Percentiles rank a stretch among this genome's conserved stretches.
These are phyloP conservation scores for Logfia minima DNA, from an alignment of 129 eudicot species.

Conservation along the genomic window DNA sequence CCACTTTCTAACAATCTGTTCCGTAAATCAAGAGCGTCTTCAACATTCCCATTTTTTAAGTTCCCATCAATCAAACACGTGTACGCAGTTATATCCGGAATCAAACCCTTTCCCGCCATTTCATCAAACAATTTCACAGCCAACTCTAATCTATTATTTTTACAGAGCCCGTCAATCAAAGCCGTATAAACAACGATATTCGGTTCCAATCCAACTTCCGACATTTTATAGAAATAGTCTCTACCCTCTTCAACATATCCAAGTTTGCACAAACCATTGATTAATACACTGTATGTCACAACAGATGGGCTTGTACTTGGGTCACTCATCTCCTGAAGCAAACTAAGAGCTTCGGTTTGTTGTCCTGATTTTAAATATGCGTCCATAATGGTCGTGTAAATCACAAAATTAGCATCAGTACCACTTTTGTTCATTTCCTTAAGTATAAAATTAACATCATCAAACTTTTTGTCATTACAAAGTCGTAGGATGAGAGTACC, in stretches of 20 bases:
- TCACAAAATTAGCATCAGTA: conserved; percentile 48
- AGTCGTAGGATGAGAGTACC: conserved; percentile 75
- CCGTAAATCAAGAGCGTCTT: conserved; percentile 59
- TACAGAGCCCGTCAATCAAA: conserved; percentile 77
- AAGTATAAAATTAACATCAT: conserved; percentile 57
- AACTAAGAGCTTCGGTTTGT: conserved; percentile 50
- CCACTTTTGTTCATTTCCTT: conserved; percentile 63
- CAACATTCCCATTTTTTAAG: conserved; percentile 62
- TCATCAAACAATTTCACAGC: conserved; percentile 59
- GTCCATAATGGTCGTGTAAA: conserved; percentile 69
- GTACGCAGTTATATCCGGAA: conserved; percentile 61
- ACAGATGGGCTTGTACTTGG: conserved; percentile 49
- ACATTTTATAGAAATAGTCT: conserved; percentile 49
- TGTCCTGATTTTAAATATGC: conserved; percentile 71
- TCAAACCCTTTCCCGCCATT: conserved; percentile 65
- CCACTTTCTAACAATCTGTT: conserved; percentile 52
- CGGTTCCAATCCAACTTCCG: conserved; percentile 51
- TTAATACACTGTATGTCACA: conserved; percentile 66
- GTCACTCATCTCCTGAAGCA: conserved; percentile 68
- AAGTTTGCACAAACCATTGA: conserved; percentile 72
- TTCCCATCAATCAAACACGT: conserved; percentile 79
- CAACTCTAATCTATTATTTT: conserved; percentile 42
- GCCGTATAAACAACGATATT: conserved; percentile 69
- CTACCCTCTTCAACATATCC: conserved; percentile 61
- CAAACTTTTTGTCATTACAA: conserved; percentile 56